Base-by-base conservation (phyloP, 2,329 filamentous ascomycete genomes). In the Ophiostoma novo-ulmi region DNA sequence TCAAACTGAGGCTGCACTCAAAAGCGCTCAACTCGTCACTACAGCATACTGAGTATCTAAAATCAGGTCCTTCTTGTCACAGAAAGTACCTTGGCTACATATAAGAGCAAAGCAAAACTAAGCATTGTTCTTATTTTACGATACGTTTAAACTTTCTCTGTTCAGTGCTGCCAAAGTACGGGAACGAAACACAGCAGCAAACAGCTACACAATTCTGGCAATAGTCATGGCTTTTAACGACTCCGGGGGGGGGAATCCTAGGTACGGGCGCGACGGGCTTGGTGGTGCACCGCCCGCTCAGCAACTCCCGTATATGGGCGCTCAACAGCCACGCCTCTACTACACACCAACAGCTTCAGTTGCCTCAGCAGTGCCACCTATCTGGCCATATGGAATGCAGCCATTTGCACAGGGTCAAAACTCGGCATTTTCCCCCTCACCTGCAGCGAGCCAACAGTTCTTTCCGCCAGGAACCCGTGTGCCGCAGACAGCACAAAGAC, bases 401-500 rank as follows among this genome's bases (percentile, higher is more conserved):
- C n/a, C n/a, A 7, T 58, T 26, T 22, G 5, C 61, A 3, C 61
- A 36, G 61, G 61, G 35, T 38, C 26, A 31, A 35, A 14, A 7
- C n/a, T 17, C 61, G 14, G 61, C 61, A 10, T 20, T 38, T 20
- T 5, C 3, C 3, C 36, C 36, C 20, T 11, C 17, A 48, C 3
- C 36, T 31, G 31, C 31, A 7, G 20, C 63, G 6, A 41, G 8
- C 11, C 63, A 65, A 4, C 10, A 22, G 4, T 65, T 22, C 8
- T 7, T 65, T 4, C 63, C 63, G 7, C 36, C 36, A 11, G 35
- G 35, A 8, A 22, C 22, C 35, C 35, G 63, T n/a, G 61, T 39
- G 64, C 22, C 70, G 76, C 1, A 76, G 76, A 0, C 73, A 75
- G 7, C 75, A 76, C 68, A 75, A 73, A 38, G 26, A 3, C 71